These are phyloP conservation scores for Alternaria triticina DNA, from an alignment of 2,329 filamentous ascomycete genomes.

Conservation along the genomic window DNA sequence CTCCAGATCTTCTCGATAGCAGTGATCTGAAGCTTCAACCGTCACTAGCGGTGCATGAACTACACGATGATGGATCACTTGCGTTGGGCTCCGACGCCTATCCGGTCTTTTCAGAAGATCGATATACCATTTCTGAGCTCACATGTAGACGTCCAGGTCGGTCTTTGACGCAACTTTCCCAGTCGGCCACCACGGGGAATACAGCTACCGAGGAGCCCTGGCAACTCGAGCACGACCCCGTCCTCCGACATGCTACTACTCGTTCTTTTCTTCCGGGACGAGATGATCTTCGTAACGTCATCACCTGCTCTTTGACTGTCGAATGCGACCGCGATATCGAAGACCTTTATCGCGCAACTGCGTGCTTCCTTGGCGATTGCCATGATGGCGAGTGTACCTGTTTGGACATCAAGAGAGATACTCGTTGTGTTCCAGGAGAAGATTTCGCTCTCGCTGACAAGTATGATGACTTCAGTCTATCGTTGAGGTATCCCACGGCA, in stretches of 20 bases:
- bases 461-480: background rate
- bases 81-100: background rate
- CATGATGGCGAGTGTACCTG: slow-evolving; percentile 6
- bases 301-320: background rate
- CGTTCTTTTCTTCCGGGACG: slow-evolving; percentile 6
- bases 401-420: background rate
- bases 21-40: background rate
- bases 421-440: background rate
- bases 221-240: background rate
- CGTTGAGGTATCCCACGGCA: background rate
- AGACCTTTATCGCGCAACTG: slow-evolving; percentile 6
- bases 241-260: background rate
- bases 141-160: background rate
- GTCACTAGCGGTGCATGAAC: background rate
- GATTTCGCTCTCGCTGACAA: background rate
- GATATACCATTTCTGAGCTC: background rate
- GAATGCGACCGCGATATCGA: slow-evolving; percentile 9
- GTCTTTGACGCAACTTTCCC: background rate
- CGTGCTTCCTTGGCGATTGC: slow-evolving; percentile 5
- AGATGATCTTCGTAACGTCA: background rate
- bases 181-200: no score
- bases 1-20: background rate
- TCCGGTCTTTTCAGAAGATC: background rate
- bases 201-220: background rate
- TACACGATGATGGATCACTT: background rate